A percentile compares a stretch with the other conserved stretches of the same genome.
These are phyloP conservation scores for Amphicarpaea edgeworthii DNA, from an alignment of 306 rosid genomes.

Conservation along the genomic window DNA sequence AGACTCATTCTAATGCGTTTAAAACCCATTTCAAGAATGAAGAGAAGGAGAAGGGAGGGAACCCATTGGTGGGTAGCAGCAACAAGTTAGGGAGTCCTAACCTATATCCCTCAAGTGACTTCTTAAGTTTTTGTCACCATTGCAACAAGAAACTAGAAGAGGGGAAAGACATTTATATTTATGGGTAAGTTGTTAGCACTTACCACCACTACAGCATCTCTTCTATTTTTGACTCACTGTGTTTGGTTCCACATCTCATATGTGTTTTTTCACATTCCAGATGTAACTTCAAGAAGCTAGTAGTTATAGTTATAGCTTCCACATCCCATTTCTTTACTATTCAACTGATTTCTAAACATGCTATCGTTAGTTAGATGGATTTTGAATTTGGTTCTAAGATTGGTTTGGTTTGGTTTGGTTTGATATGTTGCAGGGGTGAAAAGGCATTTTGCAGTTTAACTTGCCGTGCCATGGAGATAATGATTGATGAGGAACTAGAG, in stretches of 20 bases:
- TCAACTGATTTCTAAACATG: neutral
- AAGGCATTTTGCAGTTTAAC: conserved; percentile 82
- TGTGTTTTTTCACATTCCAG: too few relatives aligned
- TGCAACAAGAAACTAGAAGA: conserved; percentile 81
- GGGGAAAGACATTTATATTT: conserved; percentile 87
- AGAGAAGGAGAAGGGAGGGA: conserved; percentile 52
- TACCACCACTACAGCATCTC: conserved; percentile 4
- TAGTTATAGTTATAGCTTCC: too few relatives aligned
- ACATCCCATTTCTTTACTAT: too few relatives aligned
- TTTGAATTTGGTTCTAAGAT: neutral
- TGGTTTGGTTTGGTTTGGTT: conserved; percentile 13
- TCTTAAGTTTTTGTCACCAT: conserved; percentile 75
- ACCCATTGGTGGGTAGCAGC: neutral
- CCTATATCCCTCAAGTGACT: conserved; percentile 60
- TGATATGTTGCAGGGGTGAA: conserved; percentile 76
- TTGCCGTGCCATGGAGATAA: conserved; percentile 77
- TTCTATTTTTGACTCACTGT: neutral
- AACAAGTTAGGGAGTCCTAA: conserved; percentile 38
- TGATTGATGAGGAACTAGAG: conserved; percentile 78
- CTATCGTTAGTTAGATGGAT: neutral
- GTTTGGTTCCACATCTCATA: neutral
- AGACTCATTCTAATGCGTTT: conserved; percentile 54
- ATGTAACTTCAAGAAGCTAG: neutral
- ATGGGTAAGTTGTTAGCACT: conserved; percentile 63
- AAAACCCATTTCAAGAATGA: conserved; percentile 53